Evolutionary conservation across 441 rosid genomes (phyloP), one percentile per base, ranked within the genome.

Genomic region (Gossypium gossypioides): DNA sequence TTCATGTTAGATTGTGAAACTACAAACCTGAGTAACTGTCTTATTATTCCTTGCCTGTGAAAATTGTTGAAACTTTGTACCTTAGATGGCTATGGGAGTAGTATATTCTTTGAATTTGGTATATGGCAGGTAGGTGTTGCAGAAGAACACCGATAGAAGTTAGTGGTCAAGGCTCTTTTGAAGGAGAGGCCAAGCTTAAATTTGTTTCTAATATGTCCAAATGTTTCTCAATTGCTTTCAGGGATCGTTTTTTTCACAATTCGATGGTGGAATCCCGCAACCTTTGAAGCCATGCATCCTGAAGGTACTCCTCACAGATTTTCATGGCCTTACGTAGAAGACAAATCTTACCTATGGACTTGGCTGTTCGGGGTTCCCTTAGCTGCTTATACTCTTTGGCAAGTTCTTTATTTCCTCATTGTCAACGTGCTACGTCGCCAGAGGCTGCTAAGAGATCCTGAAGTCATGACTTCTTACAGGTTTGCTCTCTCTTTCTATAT

Each of bases 391-490:
- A 82, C 86, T 48, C 87, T 94, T 16, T 94, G 99, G 99, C 99
- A 94, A 78, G 81, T 75, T 54, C 92, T 94, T 65, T 94, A 94
- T 79, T 92, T 90, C 73, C 90, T 94, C 73, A 89, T 94, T 21
- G 99, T 94, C 80, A 80, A 94, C 77, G 99, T 94, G 71, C 81
- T 94, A 0, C 96, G 97, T 60, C 84, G 93, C 37, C 99, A 94
- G 80, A 86, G 99, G 82, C 81, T 94, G 64, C 76, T 94, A 12
- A 86, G 93, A 81, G 99, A 94, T 81, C 99, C 99, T 42, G 99
- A 94, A 86, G 99, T 94, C 72, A 94, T 94, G 99, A 94, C 99
- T 71, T 94, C 99, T 15, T 94, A 91, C 85, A 90, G 99, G 99
- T 92, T 71, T 21, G n/a, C 46, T 65, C 58, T 75, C 13, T 52